Evolutionary conservation across 805 yeast species (phyloP).

Genomic region (Metschnikowia santaceciliae): DNA sequence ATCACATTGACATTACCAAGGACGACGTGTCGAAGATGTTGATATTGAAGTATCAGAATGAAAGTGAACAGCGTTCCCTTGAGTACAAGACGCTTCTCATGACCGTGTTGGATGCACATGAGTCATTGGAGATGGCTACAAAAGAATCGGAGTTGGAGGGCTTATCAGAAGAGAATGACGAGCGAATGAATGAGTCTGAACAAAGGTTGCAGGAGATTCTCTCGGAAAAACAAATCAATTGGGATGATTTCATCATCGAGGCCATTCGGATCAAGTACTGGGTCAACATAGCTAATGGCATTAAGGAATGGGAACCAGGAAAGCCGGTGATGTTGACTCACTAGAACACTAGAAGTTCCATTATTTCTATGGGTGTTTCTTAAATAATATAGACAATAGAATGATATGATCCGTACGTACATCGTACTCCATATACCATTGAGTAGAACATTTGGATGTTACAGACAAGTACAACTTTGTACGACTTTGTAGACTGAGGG

Average conservation of each 20-base stretch:
- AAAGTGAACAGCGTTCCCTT: conserved; percentile 28
- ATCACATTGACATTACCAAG: conserved; percentile 46
- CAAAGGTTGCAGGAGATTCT: conserved; percentile 45
- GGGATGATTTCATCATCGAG: conserved; percentile 57
- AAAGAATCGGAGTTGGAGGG: conserved; percentile 53
- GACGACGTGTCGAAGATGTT: conserved; percentile 50
- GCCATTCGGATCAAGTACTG: conserved; percentile 79
- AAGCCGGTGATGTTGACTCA: conserved; percentile 63
- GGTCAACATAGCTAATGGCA: conserved; percentile 69
- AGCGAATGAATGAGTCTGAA: conserved; percentile 48
- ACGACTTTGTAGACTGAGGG: too few species aligned
- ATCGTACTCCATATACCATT: too few species aligned
- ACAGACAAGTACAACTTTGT: too few species aligned
- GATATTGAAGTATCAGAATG: conserved; percentile 39
- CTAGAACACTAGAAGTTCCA: conserved; percentile 20
- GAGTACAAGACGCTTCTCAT: conserved; percentile 57
- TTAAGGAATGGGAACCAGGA: conserved; percentile 76
- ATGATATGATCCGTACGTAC: too few species aligned
- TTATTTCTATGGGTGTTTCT: not conserved
- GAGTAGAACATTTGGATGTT: too few species aligned
- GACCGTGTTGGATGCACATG: conserved; percentile 82
- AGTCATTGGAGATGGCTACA: conserved; percentile 65
- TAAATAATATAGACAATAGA: too few species aligned
- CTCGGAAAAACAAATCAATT: conserved; percentile 34
- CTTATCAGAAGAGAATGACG: conserved; percentile 53